A percentile compares a stretch with the other conserved stretches of the same genome.
Evolutionary conservation across 2,329 filamentous ascomycete species (phyloP).

Genomic region (Colletotrichum kahawae): DNA sequence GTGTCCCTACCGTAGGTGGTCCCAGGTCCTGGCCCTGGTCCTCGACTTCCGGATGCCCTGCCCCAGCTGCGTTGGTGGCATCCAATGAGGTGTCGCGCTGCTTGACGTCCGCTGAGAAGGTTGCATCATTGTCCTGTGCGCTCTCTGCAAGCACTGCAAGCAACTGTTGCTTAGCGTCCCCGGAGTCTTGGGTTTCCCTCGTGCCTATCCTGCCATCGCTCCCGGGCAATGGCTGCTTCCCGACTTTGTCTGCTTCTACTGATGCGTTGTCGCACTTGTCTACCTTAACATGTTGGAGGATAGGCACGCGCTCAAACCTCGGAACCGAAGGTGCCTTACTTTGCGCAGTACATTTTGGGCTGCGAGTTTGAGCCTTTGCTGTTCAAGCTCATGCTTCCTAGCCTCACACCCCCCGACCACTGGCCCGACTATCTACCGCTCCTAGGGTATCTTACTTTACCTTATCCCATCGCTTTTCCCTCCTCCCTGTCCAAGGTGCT

Average conservation of each 20-base stretch:
- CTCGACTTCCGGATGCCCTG: neutral
- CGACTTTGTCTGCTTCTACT: neutral
- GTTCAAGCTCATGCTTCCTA: neutral
- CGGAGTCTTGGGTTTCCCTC: conserved; percentile 9
- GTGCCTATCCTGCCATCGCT: conserved; percentile 8
- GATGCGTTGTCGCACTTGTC: neutral
- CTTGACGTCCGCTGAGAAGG: neutral
- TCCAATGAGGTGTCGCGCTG: neutral
- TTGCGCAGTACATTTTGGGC: neutral
- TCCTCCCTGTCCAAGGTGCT: neutral
- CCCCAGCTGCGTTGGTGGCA: neutral
- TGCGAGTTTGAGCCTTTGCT: neutral
- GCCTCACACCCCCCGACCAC: neutral
- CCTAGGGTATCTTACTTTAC: neutral
- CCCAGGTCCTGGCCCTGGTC: neutral
- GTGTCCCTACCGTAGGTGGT: too few species aligned
- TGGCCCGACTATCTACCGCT: neutral
- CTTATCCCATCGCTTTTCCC: neutral
- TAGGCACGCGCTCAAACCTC: neutral
- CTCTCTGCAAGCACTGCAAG: neutral
- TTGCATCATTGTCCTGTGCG: conserved; percentile 8
- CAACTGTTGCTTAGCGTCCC: neutral
- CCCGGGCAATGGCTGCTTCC: conserved; percentile 11
- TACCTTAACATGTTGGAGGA: neutral
- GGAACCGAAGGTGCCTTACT: neutral